These are phyloP conservation scores for Nyctanthes arbortristis DNA, from an alignment of 257 asterid species.

Conservation along the genomic window DNA sequence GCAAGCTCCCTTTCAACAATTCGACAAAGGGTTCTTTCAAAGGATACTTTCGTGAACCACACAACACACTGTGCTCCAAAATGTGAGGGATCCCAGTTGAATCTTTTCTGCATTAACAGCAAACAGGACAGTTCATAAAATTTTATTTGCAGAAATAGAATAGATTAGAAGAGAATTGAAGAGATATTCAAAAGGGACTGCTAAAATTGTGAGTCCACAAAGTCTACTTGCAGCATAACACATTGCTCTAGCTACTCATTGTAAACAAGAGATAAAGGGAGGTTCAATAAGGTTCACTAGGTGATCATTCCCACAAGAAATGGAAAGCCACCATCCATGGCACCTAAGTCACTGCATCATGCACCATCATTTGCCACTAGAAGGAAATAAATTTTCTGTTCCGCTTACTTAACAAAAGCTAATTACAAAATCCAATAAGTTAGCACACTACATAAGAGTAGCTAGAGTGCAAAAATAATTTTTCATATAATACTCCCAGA, in stretches of 20 bases:
- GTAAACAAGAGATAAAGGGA: not conserved
- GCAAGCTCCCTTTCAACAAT: constrained; percentile 91
- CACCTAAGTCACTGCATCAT: not conserved
- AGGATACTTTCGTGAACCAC: constrained; percentile 98
- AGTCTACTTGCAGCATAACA: constrained; percentile 2
- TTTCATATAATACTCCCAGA: not conserved
- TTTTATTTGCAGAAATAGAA: too few relatives aligned
- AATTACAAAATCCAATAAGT: not conserved
- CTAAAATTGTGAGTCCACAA: constrained; percentile 14
- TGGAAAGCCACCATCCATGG: not conserved
- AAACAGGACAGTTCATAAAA: constrained; percentile 18
- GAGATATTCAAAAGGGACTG: constrained; percentile 7
- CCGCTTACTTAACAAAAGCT: too few relatives aligned
- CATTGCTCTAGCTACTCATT: constrained; percentile 2
- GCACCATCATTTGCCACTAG: constrained; percentile 13
- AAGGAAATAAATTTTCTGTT: not conserved
- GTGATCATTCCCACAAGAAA: not conserved
- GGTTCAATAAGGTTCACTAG: not conserved
- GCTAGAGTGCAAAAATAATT: not conserved
- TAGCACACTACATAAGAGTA: not conserved
- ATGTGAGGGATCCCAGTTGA: constrained; percentile 99
- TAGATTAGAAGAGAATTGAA: not conserved
- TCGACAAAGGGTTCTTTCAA: constrained; percentile 97
- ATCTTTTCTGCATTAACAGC: constrained; percentile 74
- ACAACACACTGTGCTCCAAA: constrained; percentile 91